phyloP scores from a whole-genome alignment of 2,329 filamentous ascomycete genomes.

The Venturia asperata region DNA sequence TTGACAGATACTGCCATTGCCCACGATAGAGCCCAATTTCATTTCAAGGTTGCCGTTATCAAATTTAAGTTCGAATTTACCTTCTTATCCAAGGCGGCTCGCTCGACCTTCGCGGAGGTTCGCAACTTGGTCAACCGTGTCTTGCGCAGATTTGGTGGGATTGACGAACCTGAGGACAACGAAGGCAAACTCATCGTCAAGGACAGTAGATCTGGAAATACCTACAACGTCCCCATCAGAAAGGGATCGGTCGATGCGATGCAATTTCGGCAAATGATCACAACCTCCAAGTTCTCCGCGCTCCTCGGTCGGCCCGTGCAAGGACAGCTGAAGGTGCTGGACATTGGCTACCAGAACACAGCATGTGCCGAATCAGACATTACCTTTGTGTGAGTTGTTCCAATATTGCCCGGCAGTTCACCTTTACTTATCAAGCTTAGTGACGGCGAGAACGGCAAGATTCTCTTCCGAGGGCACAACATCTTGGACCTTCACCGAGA shows the following conservation, averaged over 20 bases:
- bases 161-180: not conserved
- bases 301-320: not conserved
- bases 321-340: conserved; percentile 6
- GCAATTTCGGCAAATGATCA: conserved; percentile 2
- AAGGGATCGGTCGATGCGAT: conserved; percentile 2
- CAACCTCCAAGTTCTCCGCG: not conserved
- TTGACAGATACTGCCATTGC: not conserved
- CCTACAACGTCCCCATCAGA: conserved; percentile 5
- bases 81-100: not conserved
- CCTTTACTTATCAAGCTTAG: not conserved
- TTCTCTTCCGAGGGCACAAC: not conserved
- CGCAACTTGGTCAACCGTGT: not conserved
- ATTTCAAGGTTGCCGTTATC: not conserved
- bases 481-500: conserved; percentile 7
- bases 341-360: conserved; percentile 7
- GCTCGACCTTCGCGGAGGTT: not conserved
- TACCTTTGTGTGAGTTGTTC: not conserved
- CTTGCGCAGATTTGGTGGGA: not conserved
- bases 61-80: not conserved
- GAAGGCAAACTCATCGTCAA: conserved; percentile 9
- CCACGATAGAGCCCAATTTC: not conserved
- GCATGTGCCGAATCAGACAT: conserved; percentile 1
- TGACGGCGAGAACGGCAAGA: conserved; percentile 9
- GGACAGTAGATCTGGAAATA: conserved; percentile 8
- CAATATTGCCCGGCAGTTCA: not conserved